A percentile compares a stretch with the other conserved stretches of the same genome.
phyloP scores from a whole-genome alignment of 306 rosid species.

The Nissolia schottii region DNA sequence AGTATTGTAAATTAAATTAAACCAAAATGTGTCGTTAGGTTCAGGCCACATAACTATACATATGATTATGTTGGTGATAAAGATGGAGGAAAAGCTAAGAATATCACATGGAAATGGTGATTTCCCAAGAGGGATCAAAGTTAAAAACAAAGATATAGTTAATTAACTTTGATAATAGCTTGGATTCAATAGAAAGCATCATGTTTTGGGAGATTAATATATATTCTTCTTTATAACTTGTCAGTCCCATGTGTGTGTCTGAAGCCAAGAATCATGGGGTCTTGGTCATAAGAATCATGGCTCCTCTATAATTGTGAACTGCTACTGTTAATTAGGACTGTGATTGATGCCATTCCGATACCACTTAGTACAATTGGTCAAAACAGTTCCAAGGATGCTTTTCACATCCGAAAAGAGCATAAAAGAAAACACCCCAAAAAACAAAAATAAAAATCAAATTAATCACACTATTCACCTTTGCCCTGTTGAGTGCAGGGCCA shows the following conservation, averaged over 20 bases:
- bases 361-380: conserved; percentile 32
- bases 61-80: conserved; percentile 41
- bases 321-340: conserved; percentile 9
- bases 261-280: conserved; percentile 49
- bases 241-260: conserved; percentile 41
- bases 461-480: conserved; percentile 27
- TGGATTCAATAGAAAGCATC: conserved; percentile 33
- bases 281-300: conserved; percentile 24
- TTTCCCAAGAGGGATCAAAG: conserved; percentile 16
- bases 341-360: conserved; percentile 39
- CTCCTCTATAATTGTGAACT: conserved; percentile 39
- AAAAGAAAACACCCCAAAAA: not conserved
- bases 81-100: conserved; percentile 29
- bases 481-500: conserved; percentile 38
- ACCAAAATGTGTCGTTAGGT: conserved; percentile 7
- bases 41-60: conserved; percentile 30
- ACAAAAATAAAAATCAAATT: not conserved
- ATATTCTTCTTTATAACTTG: conserved; percentile 15
- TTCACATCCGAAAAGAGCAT: not conserved
- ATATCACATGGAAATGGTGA: conserved; percentile 33
- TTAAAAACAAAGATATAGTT: not conserved
- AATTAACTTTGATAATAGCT: conserved; percentile 22
- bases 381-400: conserved; percentile 11
- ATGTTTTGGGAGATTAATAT: conserved; percentile 27
- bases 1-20: not conserved